These are phyloP conservation scores for Exophiala lecanii-corni DNA, from an alignment of 2,329 filamentous ascomycete species.

Conservation along the genomic window DNA sequence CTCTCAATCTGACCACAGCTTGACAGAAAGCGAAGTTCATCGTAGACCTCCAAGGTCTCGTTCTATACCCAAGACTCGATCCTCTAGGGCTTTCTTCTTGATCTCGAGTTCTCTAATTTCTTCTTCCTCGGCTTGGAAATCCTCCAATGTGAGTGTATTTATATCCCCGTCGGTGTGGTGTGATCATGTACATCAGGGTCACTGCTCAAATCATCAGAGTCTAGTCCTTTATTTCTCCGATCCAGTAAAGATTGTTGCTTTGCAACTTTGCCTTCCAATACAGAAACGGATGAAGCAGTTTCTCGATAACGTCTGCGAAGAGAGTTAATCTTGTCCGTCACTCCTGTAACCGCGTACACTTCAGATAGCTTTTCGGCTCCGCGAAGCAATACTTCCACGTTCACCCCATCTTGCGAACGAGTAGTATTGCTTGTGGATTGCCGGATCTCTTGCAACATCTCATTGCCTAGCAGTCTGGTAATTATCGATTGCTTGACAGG, in stretches of 20 bases:
- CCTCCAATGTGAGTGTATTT: constrained; percentile 35
- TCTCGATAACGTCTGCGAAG: constrained; percentile 68
- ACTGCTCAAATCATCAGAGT: constrained; percentile 52
- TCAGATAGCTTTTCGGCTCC: constrained; percentile 86
- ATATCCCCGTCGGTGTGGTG: constrained; percentile 14
- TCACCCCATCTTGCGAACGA: constrained; percentile 62
- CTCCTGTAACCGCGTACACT: constrained; percentile 80
- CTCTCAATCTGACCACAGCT: too few species aligned
- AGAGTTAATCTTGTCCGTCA: constrained; percentile 67
- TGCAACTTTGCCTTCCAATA: constrained; percentile 75
- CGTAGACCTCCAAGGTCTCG: constrained; percentile 61
- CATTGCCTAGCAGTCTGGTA: constrained; percentile 78
- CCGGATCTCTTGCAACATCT: constrained; percentile 77
- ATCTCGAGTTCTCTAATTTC: constrained; percentile 59
- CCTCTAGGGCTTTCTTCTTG: constrained; percentile 59
- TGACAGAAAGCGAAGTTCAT: too few species aligned
- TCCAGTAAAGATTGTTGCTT: constrained; percentile 71
- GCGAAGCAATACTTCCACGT: constrained; percentile 76
- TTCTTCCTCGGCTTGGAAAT: constrained; percentile 44
- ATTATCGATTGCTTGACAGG: constrained; percentile 69
- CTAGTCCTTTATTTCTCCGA: constrained; percentile 60
- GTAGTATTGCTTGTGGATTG: constrained; percentile 52
- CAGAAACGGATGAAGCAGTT: constrained; percentile 67
- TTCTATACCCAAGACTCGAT: constrained; percentile 63
- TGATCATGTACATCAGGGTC: constrained; percentile 40